These are phyloP conservation scores for Blastobotrys raffinosifermentans DNA, from an alignment of 1,139 yeast species.

Conservation along the genomic window DNA sequence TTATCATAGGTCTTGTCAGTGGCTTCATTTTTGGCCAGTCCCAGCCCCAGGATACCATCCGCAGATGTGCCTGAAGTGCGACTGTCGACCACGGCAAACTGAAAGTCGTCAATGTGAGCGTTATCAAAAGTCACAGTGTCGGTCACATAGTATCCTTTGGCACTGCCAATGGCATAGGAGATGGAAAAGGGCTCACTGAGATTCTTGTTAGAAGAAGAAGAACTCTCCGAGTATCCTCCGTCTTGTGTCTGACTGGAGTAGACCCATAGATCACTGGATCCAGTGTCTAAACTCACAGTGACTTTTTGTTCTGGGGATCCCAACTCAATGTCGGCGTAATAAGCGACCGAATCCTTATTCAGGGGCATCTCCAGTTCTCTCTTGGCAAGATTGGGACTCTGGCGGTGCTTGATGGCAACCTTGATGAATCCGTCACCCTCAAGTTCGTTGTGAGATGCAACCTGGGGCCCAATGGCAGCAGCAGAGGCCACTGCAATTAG, in stretches of 20 bases:
- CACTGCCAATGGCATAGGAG: not conserved
- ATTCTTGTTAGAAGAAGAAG: not conserved
- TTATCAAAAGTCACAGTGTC: not conserved
- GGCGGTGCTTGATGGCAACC: too few species aligned
- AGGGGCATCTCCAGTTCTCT: too few species aligned
- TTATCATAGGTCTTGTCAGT: constrained; percentile 26
- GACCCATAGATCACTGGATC: constrained; percentile 66
- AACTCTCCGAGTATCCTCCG: too few species aligned
- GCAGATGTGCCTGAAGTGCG: not conserved
- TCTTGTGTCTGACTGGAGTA: constrained; percentile 17
- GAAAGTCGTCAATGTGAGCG: not conserved
- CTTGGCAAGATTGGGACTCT: too few species aligned
- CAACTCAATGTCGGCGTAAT: constrained; percentile 12
- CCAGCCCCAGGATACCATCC: constrained; percentile 1
- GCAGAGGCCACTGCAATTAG: too few species aligned
- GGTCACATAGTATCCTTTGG: not conserved
- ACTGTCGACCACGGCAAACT: not conserved
- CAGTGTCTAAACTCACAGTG: constrained; percentile 46
- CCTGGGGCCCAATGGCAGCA: too few species aligned
- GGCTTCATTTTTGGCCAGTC: not conserved
- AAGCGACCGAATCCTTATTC: too few species aligned
- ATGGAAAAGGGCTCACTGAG: not conserved
- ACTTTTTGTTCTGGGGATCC: constrained; percentile 22
- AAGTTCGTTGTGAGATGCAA: too few species aligned
- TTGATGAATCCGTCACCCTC: too few species aligned